Evolutionary conservation across 2,329 filamentous ascomycete genomes (phyloP).

Genomic region (Periconia sp.): DNA sequence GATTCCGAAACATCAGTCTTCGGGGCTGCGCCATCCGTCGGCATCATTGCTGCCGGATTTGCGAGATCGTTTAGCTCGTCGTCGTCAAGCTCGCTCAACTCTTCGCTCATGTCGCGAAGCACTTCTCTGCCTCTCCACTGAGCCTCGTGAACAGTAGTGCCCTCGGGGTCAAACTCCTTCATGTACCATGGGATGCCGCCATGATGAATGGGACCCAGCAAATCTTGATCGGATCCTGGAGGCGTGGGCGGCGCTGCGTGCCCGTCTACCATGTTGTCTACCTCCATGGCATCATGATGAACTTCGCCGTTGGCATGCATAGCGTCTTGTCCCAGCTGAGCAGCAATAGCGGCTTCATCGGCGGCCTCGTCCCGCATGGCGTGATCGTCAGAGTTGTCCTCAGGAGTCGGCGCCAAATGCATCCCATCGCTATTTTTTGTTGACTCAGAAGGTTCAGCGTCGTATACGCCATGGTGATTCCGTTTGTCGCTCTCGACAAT

Average conservation of each 20-base stretch:
- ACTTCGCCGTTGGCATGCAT: conserved; percentile 24
- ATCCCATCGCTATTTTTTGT: conserved; percentile 26
- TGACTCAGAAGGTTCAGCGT: conserved; percentile 16
- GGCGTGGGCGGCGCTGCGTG: conserved; percentile 65
- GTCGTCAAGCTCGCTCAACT: conserved; percentile 89
- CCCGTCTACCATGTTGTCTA: conserved; percentile 22
- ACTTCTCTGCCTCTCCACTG: conserved; percentile 75
- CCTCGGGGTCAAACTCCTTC: conserved; percentile 76
- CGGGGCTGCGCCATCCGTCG: conserved; percentile 26
- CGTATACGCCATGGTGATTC: conserved; percentile 16
- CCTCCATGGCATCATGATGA: conserved; percentile 25
- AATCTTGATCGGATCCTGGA: conserved; percentile 62
- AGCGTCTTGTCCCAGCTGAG: conserved; percentile 39
- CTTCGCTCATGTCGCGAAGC: conserved; percentile 77
- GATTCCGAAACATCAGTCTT: conserved; percentile 29
- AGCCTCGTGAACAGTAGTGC: conserved; percentile 78
- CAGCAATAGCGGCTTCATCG: conserved; percentile 44
- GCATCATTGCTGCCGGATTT: conserved; percentile 37
- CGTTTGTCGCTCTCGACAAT: conserved; percentile 1
- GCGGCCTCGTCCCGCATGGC: conserved; percentile 37
- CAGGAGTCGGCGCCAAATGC: conserved; percentile 43
- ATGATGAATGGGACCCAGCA: conserved; percentile 51
- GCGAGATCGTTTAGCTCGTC: conserved; percentile 76
- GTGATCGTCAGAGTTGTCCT: conserved; percentile 38
- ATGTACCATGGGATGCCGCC: conserved; percentile 92